Evolutionary conservation across 805 yeast species (phyloP).

Genomic region (Saturnispora silvae): DNA sequence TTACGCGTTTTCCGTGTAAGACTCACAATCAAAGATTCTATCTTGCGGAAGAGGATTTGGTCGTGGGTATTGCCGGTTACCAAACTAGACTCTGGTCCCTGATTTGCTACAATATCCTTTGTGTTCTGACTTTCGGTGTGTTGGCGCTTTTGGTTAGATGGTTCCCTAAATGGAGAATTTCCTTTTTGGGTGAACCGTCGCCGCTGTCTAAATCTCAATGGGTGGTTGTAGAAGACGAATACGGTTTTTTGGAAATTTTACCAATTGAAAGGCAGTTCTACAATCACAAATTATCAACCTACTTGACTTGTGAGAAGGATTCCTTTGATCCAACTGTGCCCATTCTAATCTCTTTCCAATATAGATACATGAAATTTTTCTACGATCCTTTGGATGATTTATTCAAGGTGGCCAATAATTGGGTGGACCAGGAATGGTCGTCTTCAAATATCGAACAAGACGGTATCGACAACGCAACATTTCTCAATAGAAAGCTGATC

Average conservation of each 20-base stretch:
- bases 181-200: conserved; percentile 49
- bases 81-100: conserved; percentile 38
- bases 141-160: conserved; percentile 69
- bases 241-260: conserved; percentile 67
- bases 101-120: conserved; percentile 40
- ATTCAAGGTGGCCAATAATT: conserved; percentile 70
- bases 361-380: conserved; percentile 72
- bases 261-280: conserved; percentile 50
- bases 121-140: conserved; percentile 56
- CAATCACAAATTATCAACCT: conserved; percentile 61
- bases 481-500: conserved; percentile 43
- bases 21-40: conserved; percentile 69
- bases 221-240: conserved; percentile 90
- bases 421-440: conserved; percentile 80
- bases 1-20: conserved; percentile 31
- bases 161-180: conserved; percentile 70
- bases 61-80: conserved; percentile 91
- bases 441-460: too few species aligned
- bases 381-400: conserved; percentile 84
- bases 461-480: conserved; percentile 36
- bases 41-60: conserved; percentile 90
- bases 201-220: conserved; percentile 81
- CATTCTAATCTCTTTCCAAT: conserved; percentile 57
- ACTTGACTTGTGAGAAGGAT: conserved; percentile 31
- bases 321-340: conserved; percentile 56